phyloP scores from a whole-genome alignment of 2,329 filamentous ascomycete genomes.

The Aspergillus pseudonomiae region DNA sequence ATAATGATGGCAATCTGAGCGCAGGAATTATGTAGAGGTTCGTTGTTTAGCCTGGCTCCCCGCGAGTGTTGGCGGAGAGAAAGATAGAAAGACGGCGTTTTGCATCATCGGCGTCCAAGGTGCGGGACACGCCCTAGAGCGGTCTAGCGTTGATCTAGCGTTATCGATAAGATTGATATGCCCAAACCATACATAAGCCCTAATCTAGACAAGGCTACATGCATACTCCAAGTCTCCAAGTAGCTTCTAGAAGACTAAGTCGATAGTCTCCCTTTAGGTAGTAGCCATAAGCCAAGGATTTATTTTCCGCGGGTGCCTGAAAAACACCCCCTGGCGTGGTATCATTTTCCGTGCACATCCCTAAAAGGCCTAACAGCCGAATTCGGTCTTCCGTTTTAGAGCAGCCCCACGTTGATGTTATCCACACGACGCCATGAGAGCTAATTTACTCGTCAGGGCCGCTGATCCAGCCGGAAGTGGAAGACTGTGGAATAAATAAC shows the following conservation, averaged over 20 bases:
- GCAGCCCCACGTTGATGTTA: constrained; percentile 8
- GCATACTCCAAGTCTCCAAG: not conserved
- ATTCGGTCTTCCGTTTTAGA: constrained; percentile 1
- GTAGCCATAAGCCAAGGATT: not conserved
- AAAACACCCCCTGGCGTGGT: not conserved
- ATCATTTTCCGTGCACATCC: not conserved
- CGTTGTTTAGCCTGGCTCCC: not conserved
- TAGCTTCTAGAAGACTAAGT: not conserved
- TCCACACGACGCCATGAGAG: constrained; percentile 3
- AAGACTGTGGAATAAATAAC: constrained; percentile 3
- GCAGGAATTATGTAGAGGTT: not conserved
- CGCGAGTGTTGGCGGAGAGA: not conserved
- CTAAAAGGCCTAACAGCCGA: not conserved
- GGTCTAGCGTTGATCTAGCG: constrained; percentile 12
- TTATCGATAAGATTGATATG: constrained; percentile 28
- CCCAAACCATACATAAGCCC: constrained; percentile 13
- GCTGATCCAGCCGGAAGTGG: not conserved
- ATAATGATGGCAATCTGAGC: not conserved
- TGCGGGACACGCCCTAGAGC: constrained; percentile 20
- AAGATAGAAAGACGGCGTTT: not conserved
- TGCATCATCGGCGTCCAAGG: constrained; percentile 8
- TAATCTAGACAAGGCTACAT: not conserved
- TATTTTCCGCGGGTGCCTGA: not conserved
- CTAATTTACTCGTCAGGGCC: not conserved
- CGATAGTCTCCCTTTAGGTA: not conserved